Evolutionary conservation across 129 eudicot species (phyloP), one percentile per base, ranked within the genome.

Genomic region (Cynara cardunculus): DNA sequence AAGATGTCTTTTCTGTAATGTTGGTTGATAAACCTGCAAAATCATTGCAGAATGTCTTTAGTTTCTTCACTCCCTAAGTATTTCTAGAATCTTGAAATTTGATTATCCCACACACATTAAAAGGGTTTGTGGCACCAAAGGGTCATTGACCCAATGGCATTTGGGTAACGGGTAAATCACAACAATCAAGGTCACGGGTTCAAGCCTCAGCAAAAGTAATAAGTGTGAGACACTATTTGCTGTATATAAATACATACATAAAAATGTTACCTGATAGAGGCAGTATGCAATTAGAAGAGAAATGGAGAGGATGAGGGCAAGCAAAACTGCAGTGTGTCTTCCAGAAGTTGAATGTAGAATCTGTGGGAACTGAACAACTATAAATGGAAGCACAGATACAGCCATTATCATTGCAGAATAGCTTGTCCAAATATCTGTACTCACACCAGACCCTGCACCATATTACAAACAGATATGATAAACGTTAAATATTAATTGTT

Each of bases 331-430:
- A 26, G 85, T 28, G 37, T 82, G 89, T 65, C 86, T 80, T 69
- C 87, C 88, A 31, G 91, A 90, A 22, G 87, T 75, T 26, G 94
- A 82, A 79, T 81, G 74, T 34, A 84, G 21, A 19, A 86, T 37
- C 39, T 86, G 82, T 0, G 87, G 86, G 56, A 85, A 71, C n/a
- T 88, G 96, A 44, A 88, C 92, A 75, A 88, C 82, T 18, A 85
- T 6, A 68, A 88, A 90, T 6, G 92, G 96, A 25, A 90, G 84
- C 56, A 90, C 81, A 22, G 92, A 90, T 76, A 86, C 67, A 75
- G 91, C 92, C 95, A 88, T 90, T 68, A 88, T 90, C 81, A 85
- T 89, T 37, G 95, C 90, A 13, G 92, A 84, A 83, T 86, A 88
- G 77, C 90, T 80, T 70, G 96, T 90, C 89, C 88, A 87, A 41